Conservation (phyloP, 2,329 filamentous ascomycete species). For the Penicillium sp. region DNA sequence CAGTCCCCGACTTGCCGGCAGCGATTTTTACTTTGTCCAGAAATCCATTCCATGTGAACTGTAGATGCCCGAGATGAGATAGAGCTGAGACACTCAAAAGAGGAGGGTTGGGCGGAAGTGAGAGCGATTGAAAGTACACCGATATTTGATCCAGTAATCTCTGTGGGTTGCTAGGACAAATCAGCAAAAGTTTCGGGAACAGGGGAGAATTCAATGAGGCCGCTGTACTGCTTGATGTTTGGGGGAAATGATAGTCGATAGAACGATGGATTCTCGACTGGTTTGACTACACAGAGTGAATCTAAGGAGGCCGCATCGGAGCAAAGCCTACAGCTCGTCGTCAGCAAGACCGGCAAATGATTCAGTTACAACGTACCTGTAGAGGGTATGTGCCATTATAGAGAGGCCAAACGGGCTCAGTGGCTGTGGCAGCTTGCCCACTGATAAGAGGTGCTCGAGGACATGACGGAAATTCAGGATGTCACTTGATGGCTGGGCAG, state of each 20-base stretch:
- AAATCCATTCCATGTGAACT: not conserved
- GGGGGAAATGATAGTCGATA: not conserved
- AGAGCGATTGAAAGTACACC: not conserved
- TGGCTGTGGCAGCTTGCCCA: not conserved
- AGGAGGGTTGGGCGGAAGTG: not conserved
- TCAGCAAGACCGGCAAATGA: not conserved
- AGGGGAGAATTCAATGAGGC: not conserved
- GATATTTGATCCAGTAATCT: not conserved
- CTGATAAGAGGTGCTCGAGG: not conserved
- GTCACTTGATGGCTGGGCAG: not conserved
- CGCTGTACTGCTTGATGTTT: not conserved
- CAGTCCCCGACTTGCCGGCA: not conserved
- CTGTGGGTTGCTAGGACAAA: not conserved
- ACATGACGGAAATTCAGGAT: not conserved
- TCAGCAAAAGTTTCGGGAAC: not conserved
- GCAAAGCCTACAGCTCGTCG: not conserved
- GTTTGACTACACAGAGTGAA: not conserved
- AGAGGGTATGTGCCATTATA: not conserved
- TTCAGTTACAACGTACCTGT: not conserved
- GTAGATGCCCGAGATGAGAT: not conserved
- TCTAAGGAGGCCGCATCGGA: not conserved
- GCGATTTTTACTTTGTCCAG: not conserved
- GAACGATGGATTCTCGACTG: not conserved
- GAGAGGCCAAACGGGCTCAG: not conserved
- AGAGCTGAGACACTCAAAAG: not conserved